Evolutionary conservation across 257 asterid genomes (phyloP), one percentile per base, ranked within the genome.

Genomic region (Solanum chiquidenum): DNA sequence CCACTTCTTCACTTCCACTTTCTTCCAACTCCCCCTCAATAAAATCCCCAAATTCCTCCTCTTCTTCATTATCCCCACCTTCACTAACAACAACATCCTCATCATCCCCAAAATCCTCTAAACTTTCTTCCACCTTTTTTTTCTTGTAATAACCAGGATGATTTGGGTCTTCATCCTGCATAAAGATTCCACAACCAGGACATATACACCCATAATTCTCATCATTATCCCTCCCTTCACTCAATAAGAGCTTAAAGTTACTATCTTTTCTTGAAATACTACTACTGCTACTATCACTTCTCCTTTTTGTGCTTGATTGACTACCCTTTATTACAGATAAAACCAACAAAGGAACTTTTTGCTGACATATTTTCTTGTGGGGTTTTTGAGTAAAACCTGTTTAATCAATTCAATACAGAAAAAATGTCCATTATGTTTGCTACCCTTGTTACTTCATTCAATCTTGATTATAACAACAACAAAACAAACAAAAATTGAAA

Each of bases 121-220:
- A 29, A 42, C 74, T 77, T 69, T 44, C 10, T 90, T 89, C 94
- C 40, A 88, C 87, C 82, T 92, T 92, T 55, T 91, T 93, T 88
- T 91, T 68, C 86, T 92, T 94, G 76, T 92, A 97, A 91, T 87
- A 97, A 58, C 99, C 99, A 11, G 95, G 98, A 87, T 88, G 92
- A 90, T 94, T 93, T 21, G 95, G 98, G 93, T 95, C 94, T 77
- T 88, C 89, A 89, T 95, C 98, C 88, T 97, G 99, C 98, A 97
- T 95, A 89, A 93, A 95, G 77, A 97, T 94, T 69, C 99, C 99
- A 92, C 99, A 97, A 85, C 98, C 98, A 55, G 98, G 96, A 88
- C 98, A 97, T 69, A 97, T 86, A 89, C 89, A 91, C 83, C 98
- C 98, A 86, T 91, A 79, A 74, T 87, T 86, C 89, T 94, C 98